Conservation (phyloP, 2,329 filamentous ascomycete species). For the Ophiosphaerella herpotricha region DNA sequence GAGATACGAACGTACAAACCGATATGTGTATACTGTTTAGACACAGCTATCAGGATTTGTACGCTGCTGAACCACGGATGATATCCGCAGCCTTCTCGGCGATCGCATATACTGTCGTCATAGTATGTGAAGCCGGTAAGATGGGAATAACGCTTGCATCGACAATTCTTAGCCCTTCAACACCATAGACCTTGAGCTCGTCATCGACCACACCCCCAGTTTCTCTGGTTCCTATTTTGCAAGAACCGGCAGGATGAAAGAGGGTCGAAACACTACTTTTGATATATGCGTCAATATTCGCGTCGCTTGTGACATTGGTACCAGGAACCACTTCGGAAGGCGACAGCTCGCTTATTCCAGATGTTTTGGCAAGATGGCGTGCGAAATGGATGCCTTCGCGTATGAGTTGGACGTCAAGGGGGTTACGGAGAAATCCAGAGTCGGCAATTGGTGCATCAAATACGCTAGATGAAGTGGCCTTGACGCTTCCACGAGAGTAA, state of each 20-base stretch:
- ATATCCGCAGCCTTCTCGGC: conserved; percentile 25
- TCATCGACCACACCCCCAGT: conserved; percentile 35
- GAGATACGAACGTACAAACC: too few species aligned
- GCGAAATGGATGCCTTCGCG: conserved; percentile 28
- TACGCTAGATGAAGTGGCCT: conserved; percentile 20
- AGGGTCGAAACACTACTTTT: conserved; percentile 17
- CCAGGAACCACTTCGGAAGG: conserved; percentile 28
- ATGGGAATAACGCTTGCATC: conserved; percentile 26
- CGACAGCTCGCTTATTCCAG: conserved; percentile 18
- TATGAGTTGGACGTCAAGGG: conserved; percentile 23
- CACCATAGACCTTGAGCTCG: conserved; percentile 32
- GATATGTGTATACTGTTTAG: too few species aligned
- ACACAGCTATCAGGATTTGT: neutral
- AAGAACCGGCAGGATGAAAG: conserved; percentile 33
- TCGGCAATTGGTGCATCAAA: conserved; percentile 33
- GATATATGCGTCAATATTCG: conserved; percentile 22
- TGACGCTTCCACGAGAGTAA: conserved; percentile 30
- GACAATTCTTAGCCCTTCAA: conserved; percentile 22
- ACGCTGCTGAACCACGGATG: conserved; percentile 2
- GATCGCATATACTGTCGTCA: conserved; percentile 25
- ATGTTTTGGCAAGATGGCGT: conserved; percentile 14
- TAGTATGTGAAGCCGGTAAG: conserved; percentile 22
- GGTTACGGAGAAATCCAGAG: conserved; percentile 28
- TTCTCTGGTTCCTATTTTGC: conserved; percentile 31
- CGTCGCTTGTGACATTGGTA: conserved; percentile 21